Evolutionary conservation across 108 stramenopile species (phyloP).

Genomic region (Cyclotella cryptica): DNA sequence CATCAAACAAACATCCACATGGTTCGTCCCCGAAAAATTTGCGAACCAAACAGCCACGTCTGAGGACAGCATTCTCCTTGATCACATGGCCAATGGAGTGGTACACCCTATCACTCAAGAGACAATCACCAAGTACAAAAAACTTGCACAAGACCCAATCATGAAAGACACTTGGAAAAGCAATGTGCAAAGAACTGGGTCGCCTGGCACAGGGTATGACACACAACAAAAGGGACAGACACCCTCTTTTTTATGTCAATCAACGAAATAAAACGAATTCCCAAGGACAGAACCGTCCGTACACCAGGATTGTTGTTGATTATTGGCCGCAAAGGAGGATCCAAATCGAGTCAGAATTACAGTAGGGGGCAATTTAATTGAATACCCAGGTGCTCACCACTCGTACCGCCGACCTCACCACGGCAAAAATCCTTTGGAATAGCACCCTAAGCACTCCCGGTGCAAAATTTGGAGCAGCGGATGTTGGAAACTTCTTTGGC

Average conservation of each 20-base stretch:
- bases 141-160: slow-evolving; percentile 18
- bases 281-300: slow-evolving; percentile 5
- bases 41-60: too few species aligned
- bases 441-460: slow-evolving; percentile 42
- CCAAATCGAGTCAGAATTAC: not conserved
- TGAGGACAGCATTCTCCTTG: too few species aligned
- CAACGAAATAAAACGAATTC: slow-evolving; percentile 7
- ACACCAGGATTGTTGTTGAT: not conserved
- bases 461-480: not conserved
- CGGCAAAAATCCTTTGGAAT: slow-evolving; percentile 8
- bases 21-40: too few species aligned
- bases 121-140: slow-evolving; percentile 28
- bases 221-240: slow-evolving; percentile 15
- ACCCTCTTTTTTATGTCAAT: slow-evolving; percentile 1
- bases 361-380: not conserved
- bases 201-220: slow-evolving; percentile 43
- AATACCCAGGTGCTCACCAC: slow-evolving; percentile 17
- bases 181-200: slow-evolving; percentile 42
- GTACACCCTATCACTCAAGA: slow-evolving; percentile 1
- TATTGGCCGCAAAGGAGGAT: not conserved
- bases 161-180: slow-evolving; percentile 26
- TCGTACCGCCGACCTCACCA: not conserved
- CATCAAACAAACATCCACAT: too few species aligned
- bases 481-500: slow-evolving; percentile 30
- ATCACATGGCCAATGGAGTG: not conserved